Conservation (phyloP, 768 basidiomycete genomes). For the Tulasnella sp. region DNA sequence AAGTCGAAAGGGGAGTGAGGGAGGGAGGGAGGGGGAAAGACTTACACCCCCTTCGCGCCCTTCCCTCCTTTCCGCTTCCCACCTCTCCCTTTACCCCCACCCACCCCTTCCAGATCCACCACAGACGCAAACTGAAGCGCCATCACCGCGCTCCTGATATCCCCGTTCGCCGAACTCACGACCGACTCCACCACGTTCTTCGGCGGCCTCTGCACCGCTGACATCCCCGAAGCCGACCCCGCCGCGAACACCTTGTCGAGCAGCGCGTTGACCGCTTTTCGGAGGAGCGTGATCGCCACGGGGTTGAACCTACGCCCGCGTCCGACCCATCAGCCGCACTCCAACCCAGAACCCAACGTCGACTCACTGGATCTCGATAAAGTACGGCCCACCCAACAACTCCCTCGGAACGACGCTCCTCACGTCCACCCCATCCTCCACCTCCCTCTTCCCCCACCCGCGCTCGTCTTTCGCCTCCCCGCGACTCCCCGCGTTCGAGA, state of each 20-base stretch:
- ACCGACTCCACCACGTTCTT: constrained; percentile 64
- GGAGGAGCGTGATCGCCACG: constrained; percentile 76
- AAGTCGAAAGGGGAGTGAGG: background rate
- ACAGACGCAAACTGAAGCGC: constrained; percentile 77
- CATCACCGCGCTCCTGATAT: constrained; percentile 90
- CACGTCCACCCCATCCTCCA: constrained; percentile 47
- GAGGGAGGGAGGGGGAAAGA: background rate
- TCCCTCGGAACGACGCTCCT: constrained; percentile 60
- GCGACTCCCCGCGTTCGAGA: constrained; percentile 72
- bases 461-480: constrained; percentile 43
- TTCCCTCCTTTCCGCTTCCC: constrained; percentile 21
- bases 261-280: constrained; percentile 59
- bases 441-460: constrained; percentile 32
- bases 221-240: constrained; percentile 16
- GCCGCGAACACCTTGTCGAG: constrained; percentile 32
- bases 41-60: constrained; percentile 19
- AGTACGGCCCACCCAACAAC: constrained; percentile 57
- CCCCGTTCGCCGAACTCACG: constrained; percentile 73
- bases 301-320: constrained; percentile 65
- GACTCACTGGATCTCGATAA: constrained; percentile 67
- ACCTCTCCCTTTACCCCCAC: constrained; percentile 19
- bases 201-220: constrained; percentile 32
- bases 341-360: background rate
- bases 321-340: background rate
- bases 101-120: constrained; percentile 22